These are phyloP conservation scores for Ambrosia trifida DNA, from an alignment of 129 eudicot species.

Conservation along the genomic window DNA sequence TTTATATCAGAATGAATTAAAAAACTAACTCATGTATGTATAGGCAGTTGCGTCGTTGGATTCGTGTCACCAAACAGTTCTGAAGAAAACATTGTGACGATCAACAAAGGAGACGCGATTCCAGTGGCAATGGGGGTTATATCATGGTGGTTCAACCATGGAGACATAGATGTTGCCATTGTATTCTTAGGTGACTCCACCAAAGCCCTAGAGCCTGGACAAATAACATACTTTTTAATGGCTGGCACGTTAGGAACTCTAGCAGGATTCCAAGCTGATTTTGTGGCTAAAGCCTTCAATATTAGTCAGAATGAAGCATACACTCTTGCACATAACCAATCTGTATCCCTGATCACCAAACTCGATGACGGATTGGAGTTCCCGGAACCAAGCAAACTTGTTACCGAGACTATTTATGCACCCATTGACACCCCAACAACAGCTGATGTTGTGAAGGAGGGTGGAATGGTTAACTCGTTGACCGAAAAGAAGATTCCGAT, in stretches of 20 bases:
- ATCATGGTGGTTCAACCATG: conserved; percentile 72
- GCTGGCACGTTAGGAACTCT: conserved; percentile 41
- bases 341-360: conserved; percentile 26
- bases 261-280: conserved; percentile 43
- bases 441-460: conserved; percentile 14
- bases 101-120: conserved; percentile 55
- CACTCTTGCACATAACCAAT: conserved; percentile 33
- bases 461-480: conserved; percentile 19
- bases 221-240: conserved; percentile 40
- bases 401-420: conserved; percentile 5
- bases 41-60: no score
- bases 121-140: conserved; percentile 41
- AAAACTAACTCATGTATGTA: no score
- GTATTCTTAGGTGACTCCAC: conserved; percentile 55
- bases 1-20: no score
- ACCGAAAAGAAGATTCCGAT: conserved; percentile 33
- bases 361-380: conserved; percentile 25
- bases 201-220: conserved; percentile 43
- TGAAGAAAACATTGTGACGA: conserved; percentile 39
- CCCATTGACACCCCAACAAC: conserved; percentile 9
- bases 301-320: conserved; percentile 16
- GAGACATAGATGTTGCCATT: conserved; percentile 33
- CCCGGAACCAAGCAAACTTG: conserved; percentile 27
- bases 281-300: conserved; percentile 32
- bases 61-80: conserved; percentile 35